Base-by-base conservation (phyloP, 805 yeast genomes). In the Cyberlindnera euphorbiae region DNA sequence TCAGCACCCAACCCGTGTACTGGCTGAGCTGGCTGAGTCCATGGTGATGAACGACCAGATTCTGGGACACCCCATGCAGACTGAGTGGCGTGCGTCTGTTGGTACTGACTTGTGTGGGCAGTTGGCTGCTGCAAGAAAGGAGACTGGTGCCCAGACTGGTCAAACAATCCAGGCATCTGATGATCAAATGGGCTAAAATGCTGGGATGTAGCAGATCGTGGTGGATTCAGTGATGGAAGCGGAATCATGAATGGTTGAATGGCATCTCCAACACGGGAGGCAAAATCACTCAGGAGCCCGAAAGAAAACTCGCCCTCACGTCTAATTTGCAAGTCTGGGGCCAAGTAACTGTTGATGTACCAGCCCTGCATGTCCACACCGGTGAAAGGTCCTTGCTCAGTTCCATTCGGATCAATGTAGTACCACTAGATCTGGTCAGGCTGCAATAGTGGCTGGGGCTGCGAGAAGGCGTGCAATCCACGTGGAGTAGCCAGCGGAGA, bases 311-410 rank as follows among this genome's bases (percentile, higher is more conserved):
- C 86, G 30, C 71, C 81, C 15, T 66, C 71, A 22, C 90, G 71
- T 37, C 82, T 69, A 38, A 87, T 62, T 27, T 62, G 60, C 43
- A 86, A 63, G 39, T 69, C 75, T 9, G 64, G 66, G 26, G 63
- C 63, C 46, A 85, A 65, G 59, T 80, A 83, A 3, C 77, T 75
- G 28, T 69, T 71, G 8, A 71, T 52, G 39, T 71, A 75, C 96
- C 96, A 86, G 34, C 66, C 75, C 45, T 83, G 89, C 96, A 86
- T 86, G 59, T 71, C 60, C 17, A 60, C 56, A 3, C 89, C 87
- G 31, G 67, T 66, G 59, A 86, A 86, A 4, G 96, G 95, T 16
- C 96, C 96, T 55, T 85, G 95, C 43, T 76, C 78, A 33, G 60
- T 68, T 5, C 83, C 85, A 27, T 68, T 57, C 0, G 85, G 77